These are phyloP conservation scores for Podospora pseudoanserina DNA, from an alignment of 495 filamentous ascomycete species.

Conservation along the genomic window DNA sequence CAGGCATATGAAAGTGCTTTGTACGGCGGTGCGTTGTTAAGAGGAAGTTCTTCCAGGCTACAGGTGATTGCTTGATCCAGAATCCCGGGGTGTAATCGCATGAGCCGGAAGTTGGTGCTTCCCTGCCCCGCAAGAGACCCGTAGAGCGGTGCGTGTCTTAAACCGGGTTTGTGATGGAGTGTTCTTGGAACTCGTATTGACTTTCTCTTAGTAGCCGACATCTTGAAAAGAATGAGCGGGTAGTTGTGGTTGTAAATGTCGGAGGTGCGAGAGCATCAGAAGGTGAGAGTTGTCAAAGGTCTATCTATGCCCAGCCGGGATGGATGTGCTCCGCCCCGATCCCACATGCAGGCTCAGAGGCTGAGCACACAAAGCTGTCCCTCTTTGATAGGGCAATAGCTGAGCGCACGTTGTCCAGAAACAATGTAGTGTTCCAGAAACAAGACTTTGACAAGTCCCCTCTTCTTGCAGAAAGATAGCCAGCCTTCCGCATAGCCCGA, in stretches of 20 bases:
- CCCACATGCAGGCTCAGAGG: not conserved
- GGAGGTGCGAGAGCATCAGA: not conserved
- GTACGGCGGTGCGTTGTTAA: conserved; percentile 11
- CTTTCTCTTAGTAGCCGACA: not conserved
- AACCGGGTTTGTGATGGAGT: not conserved
- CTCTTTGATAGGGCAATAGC: not conserved
- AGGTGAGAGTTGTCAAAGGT: not conserved
- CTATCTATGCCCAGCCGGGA: no score
- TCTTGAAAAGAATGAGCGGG: not conserved
- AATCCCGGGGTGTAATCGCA: conserved; percentile 1
- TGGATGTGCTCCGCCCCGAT: not conserved
- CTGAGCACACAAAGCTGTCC: not conserved
- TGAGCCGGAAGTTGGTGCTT: conserved; percentile 6
- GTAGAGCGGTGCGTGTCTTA: not conserved
- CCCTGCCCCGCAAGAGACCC: not conserved
- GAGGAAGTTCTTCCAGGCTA: not conserved
- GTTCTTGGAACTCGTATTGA: not conserved
- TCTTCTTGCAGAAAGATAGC: not conserved
- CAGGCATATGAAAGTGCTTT: conserved; percentile 23
- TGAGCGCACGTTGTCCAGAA: no score
- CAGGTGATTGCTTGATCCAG: not conserved
- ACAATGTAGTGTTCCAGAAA: no score
- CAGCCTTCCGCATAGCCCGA: not conserved
- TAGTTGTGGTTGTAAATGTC: not conserved
- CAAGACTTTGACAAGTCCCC: no score